Evolutionary conservation across 2,329 filamentous ascomycete species (phyloP).

Genomic region (Colletotrichum echinochloae): DNA sequence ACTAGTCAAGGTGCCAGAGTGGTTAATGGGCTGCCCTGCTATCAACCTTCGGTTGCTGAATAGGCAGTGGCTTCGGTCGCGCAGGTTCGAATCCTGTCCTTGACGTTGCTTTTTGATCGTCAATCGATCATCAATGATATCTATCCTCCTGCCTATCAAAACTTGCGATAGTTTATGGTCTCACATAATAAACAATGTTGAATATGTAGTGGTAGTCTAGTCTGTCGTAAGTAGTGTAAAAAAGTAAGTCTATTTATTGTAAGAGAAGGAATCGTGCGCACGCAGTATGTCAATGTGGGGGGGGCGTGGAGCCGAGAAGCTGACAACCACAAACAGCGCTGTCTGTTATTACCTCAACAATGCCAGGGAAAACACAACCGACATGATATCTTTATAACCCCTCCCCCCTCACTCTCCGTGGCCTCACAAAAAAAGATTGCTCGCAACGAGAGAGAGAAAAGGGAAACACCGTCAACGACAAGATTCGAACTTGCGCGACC

Average conservation of each 20-base stretch:
- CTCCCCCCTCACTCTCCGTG: not conserved
- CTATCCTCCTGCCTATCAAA: too few relatives aligned
- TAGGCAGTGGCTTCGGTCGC: conserved; percentile 41
- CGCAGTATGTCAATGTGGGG: too few relatives aligned
- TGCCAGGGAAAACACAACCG: not conserved
- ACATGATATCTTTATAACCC: not conserved
- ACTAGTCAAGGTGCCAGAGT: conserved; percentile 39
- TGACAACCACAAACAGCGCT: not conserved
- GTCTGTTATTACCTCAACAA: not conserved
- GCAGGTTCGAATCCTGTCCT: conserved; percentile 41
- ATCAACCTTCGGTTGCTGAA: conserved; percentile 15
- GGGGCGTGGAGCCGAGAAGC: too few relatives aligned
- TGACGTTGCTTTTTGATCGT: conserved; percentile 32
- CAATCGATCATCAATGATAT: too few relatives aligned
- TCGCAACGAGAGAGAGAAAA: not conserved
- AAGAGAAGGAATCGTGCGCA: too few relatives aligned
- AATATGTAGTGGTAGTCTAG: too few relatives aligned
- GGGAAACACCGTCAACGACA: conserved; percentile 30
- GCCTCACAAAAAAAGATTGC: not conserved
- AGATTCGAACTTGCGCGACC: conserved; percentile 41
- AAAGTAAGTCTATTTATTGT: too few relatives aligned
- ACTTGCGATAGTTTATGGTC: too few relatives aligned
- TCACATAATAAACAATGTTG: too few relatives aligned
- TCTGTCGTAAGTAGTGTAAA: too few relatives aligned
- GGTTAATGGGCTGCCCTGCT: conserved; percentile 42